A percentile compares a stretch with the other conserved stretches of the same genome.
Evolutionary conservation across 371 early-diverging fungal species (phyloP).

Genomic region (Mycotypha africana): DNA sequence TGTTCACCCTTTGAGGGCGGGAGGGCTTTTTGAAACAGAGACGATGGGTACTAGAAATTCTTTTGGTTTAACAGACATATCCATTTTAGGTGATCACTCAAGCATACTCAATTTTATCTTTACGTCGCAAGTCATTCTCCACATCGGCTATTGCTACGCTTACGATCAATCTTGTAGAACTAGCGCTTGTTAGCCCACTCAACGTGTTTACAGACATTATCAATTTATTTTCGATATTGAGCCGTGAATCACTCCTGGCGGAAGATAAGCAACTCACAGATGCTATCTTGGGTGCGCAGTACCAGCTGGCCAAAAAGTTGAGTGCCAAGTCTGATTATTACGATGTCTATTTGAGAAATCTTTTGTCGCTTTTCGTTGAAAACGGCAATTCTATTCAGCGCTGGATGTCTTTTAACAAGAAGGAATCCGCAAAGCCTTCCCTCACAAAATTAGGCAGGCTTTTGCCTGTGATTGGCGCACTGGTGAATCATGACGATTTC

Average conservation of each 20-base stretch:
- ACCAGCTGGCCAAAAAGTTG: constrained; percentile 48
- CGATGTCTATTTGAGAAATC: constrained; percentile 45
- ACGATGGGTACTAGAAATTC: neutral
- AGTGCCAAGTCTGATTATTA: constrained; percentile 52
- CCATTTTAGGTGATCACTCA: constrained; percentile 48
- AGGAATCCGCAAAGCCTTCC: constrained; percentile 45
- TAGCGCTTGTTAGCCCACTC: constrained; percentile 53
- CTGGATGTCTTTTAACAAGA: constrained; percentile 41
- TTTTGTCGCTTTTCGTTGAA: constrained; percentile 65
- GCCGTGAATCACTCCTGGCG: constrained; percentile 33
- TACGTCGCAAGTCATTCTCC: constrained; percentile 50
- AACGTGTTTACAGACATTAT: constrained; percentile 50
- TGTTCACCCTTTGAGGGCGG: too few species aligned
- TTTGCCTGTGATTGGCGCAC: constrained; percentile 58
- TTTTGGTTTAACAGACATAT: neutral
- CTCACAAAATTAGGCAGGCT: constrained; percentile 60
- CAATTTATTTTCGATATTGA: constrained; percentile 44
- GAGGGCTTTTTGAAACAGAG: too few species aligned
- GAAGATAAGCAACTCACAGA: constrained; percentile 43
- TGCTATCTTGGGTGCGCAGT: constrained; percentile 26
- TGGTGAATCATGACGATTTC: constrained; percentile 58
- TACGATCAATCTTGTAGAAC: constrained; percentile 50
- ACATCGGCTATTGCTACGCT: constrained; percentile 44
- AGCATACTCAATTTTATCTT: constrained; percentile 56
- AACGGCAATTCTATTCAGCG: constrained; percentile 63